phyloP scores from a whole-genome alignment of 2,329 filamentous ascomycete genomes.

The Xylaria sp. region DNA sequence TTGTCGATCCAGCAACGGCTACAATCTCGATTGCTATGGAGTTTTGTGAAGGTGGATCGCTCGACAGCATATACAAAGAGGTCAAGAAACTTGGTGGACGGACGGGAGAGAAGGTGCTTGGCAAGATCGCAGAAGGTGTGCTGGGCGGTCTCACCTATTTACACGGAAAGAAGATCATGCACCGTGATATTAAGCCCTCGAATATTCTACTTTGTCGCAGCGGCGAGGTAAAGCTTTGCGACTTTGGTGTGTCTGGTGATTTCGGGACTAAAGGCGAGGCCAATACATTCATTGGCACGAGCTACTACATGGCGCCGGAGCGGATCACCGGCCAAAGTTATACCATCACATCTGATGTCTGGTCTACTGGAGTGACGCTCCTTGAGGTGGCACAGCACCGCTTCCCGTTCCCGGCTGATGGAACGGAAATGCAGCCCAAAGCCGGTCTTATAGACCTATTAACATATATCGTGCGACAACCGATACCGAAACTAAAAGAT shows the following conservation, averaged over 20 bases:
- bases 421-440: conserved; percentile 91
- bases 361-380: conserved; percentile 94
- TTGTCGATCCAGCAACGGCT: conserved; percentile 92
- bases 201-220: conserved; percentile 94
- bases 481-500: conserved; percentile 93
- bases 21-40: conserved; percentile 99
- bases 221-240: conserved; percentile 95
- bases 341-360: conserved; percentile 98
- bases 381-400: conserved; percentile 99
- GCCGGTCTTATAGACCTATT: conserved; percentile 93
- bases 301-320: conserved; percentile 99
- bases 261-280: conserved; percentile 98
- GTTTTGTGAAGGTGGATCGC: conserved; percentile 93
- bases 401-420: conserved; percentile 97
- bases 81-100: conserved; percentile 93
- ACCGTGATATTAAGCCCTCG: conserved; percentile 97
- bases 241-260: conserved; percentile 96
- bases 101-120: conserved; percentile 95
- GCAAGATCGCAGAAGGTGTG: conserved; percentile 95
- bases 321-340: conserved; percentile 97
- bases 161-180: conserved; percentile 94
- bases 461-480: conserved; percentile 96
- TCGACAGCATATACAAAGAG: conserved; percentile 97
- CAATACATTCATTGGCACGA: conserved; percentile 98
- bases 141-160: conserved; percentile 93